Percentiles rank a stretch among this genome's conserved stretches.
Conservation (phyloP, 2,329 filamentous ascomycete species). For the Alternaria panax region DNA sequence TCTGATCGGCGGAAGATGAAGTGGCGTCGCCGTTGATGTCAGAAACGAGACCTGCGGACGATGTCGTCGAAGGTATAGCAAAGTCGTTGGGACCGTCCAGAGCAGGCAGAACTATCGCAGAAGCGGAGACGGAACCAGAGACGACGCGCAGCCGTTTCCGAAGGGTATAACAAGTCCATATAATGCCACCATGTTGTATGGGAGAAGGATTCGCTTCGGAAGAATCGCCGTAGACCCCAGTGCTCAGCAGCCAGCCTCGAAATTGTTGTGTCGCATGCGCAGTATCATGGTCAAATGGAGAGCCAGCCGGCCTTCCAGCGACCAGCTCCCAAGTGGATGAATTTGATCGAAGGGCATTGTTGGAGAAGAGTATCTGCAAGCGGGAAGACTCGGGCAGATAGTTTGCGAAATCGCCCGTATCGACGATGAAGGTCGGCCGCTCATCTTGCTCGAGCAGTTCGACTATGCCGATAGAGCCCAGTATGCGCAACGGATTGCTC, state of each 20-base stretch:
- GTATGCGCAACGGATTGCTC: slow-evolving; percentile 61
- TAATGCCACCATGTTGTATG: slow-evolving; percentile 68
- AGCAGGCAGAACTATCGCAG: slow-evolving; percentile 30
- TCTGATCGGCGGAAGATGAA: slow-evolving; percentile 17
- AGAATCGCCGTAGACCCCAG: slow-evolving; percentile 61
- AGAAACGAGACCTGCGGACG: slow-evolving; percentile 23
- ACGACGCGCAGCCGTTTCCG: slow-evolving; percentile 73
- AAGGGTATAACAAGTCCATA: slow-evolving; percentile 75
- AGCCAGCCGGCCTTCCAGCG: slow-evolving; percentile 52
- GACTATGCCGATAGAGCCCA: slow-evolving; percentile 71
- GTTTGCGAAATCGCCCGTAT: slow-evolving; percentile 67
- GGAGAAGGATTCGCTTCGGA: slow-evolving; percentile 59
- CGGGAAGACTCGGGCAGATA: slow-evolving; percentile 55
- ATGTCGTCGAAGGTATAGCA: slow-evolving; percentile 33
- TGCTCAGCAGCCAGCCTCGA: slow-evolving; percentile 71
- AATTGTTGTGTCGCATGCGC: slow-evolving; percentile 59
- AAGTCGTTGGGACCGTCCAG: slow-evolving; percentile 48
- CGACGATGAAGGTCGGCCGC: slow-evolving; percentile 77
- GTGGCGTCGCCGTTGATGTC: slow-evolving; percentile 17
- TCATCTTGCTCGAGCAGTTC: slow-evolving; percentile 80
- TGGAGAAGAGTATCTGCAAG: slow-evolving; percentile 72
- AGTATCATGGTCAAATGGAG: slow-evolving; percentile 47
- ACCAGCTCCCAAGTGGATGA: slow-evolving; percentile 65
- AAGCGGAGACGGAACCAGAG: slow-evolving; percentile 56
- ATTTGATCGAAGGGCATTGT: slow-evolving; percentile 69